Base-by-base conservation (phyloP, 441 rosid species). In the Viola pubescens region DNA sequence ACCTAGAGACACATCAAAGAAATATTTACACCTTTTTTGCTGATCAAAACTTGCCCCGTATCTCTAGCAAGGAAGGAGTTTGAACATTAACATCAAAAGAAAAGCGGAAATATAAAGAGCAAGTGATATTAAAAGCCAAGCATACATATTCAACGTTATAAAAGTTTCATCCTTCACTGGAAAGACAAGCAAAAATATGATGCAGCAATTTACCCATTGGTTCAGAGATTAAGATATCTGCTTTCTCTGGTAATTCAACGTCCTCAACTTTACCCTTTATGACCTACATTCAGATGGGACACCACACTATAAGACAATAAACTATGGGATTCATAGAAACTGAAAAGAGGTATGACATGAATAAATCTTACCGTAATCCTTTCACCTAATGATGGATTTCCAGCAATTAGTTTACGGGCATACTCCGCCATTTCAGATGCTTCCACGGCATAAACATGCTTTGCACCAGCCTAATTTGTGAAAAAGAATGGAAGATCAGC, bases 351-450 rank as follows among this genome's bases (percentile, higher is more conserved):
- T 54, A 64, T 37, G 39, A 54, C 4, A 58, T 8, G 51, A 68
- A 6, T 54, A 58, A 61, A 59, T 56, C 83, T 75, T 67, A 87
- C 98, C n/a, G 97, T 92, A 63, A 92, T 92, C 63, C 90, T 82
- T 52, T 89, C 81, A 44, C 82, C 89, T 58, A 91, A 70, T 0
- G 75, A 62, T 26, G 97, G 94, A 59, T 92, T 89, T 67, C 97
- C 97, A 65, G 91, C 83, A 78, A 92, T 84, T 62, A 92, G 88
- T 69, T 84, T 92, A 61, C 89, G 79, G 38, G 98, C 97, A 77
- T 92, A 92, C 60, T 89, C 97, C 54, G 96, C 90, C 97, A 92
- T 92, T 73, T 92, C 98, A 65, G 97, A 92, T 61, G 98, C 97
- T 81, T 92, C 98, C 56, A 92, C 87, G 50, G 98, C 98, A 78